Base-by-base conservation (phyloP, 2,329 filamentous ascomycete genomes). In the Sclerotinia nivalis region DNA sequence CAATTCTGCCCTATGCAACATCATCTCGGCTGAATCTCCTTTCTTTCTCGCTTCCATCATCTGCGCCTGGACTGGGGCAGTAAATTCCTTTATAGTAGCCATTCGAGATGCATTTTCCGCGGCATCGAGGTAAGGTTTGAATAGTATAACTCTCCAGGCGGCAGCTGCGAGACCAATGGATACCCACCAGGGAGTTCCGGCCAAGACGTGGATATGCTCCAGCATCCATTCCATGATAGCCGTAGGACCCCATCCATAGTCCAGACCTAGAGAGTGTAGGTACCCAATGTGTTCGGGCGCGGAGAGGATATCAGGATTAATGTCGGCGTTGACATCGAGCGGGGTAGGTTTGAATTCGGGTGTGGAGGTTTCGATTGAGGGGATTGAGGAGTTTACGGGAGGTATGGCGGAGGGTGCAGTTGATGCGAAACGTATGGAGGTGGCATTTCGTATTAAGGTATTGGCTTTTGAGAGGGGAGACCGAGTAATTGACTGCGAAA, bases 191-290 rank as follows among this genome's bases (percentile, higher is more conserved):
- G 93, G 92, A 69, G 93, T 81, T 49, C 91, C 93, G 1, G 80
- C 70, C 75, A 86, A 90, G 72, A 97, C 84, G 81, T 99, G 93
- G 54, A 96, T 78, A 78, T 95, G 89, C 83, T 99, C 96, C 15
- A 98, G 82, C 3, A 87, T 31, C 84, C 86, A 94, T 81, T 97
- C 86, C 80, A 96, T 88, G 22, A 88, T 74, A 5, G 89, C 82
- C 0, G 93, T 92, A 7, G 92, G 88, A 22, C 95, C 95, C 83
- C 84, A 94, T 78, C 95, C 93, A 77, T 91, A 98, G 76, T 98
- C 92, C 31, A 99, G 83, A 4, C 96, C 96, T 15, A 98, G 84
- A 9, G 88, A 85, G 75, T 92, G 88, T 70, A 99, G 83, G 77
- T 94, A 97, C 72, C 96, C 96, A 70, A 97, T 87, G 65, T 88